These are phyloP conservation scores for Tetracladium setigerum DNA, from an alignment of 495 filamentous ascomycete species.

Conservation along the genomic window DNA sequence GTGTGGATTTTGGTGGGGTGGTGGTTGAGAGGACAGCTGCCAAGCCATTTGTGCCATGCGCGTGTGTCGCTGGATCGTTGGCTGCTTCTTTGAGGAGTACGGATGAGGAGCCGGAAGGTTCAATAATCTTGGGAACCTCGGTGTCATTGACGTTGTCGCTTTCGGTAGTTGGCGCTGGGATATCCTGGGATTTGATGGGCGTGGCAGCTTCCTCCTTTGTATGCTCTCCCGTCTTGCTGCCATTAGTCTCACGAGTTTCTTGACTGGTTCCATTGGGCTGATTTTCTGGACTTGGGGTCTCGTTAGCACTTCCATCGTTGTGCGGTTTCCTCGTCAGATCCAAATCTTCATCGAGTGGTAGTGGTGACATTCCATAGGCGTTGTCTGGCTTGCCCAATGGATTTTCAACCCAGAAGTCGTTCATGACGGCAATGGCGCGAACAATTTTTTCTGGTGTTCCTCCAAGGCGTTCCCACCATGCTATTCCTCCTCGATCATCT, in stretches of 20 bases:
- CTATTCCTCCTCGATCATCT: slow-evolving; percentile 61
- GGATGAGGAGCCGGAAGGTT: slow-evolving; percentile 18
- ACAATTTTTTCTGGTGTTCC: slow-evolving; percentile 55
- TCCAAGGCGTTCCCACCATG: slow-evolving; percentile 79
- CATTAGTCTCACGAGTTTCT: slow-evolving; percentile 17
- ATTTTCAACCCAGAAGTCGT: slow-evolving; percentile 66
- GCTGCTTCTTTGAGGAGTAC: slow-evolving; percentile 37
- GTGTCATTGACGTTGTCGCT: no score
- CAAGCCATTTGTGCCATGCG: slow-evolving; percentile 20
- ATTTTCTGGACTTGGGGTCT: slow-evolving; percentile 1
- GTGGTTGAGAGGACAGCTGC: slow-evolving; percentile 22
- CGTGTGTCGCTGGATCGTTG: slow-evolving; percentile 34
- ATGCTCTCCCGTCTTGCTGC: slow-evolving; percentile 24
- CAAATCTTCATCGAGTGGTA: slow-evolving; percentile 13
- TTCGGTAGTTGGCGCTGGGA: no score
- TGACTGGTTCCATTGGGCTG: not conserved
- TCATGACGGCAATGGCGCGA: slow-evolving; percentile 61
- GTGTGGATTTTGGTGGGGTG: slow-evolving; percentile 22
- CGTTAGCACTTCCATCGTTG: not conserved
- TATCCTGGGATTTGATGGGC: not conserved
- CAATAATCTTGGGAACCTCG: no score
- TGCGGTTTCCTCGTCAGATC: slow-evolving; percentile 9
- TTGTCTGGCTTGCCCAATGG: slow-evolving; percentile 31
- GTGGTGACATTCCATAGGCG: slow-evolving; percentile 15
- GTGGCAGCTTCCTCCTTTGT: slow-evolving; percentile 9